phyloP scores from a whole-genome alignment of 352 stramenopile genomes.

The Globisporangium camurandrum region DNA sequence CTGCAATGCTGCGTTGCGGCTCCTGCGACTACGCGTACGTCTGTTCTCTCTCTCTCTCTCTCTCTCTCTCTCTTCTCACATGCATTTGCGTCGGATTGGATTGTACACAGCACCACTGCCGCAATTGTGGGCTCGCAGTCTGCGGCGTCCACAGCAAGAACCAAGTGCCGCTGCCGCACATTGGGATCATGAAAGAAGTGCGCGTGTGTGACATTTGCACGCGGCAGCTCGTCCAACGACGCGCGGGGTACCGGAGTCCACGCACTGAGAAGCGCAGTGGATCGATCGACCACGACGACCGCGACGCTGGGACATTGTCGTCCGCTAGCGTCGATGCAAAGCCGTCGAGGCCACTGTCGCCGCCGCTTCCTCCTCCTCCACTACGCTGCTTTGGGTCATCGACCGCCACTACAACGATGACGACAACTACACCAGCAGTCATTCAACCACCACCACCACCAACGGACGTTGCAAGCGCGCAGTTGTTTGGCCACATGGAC shows the following conservation, averaged over 20 bases:
- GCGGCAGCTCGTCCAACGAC: constrained; percentile 55
- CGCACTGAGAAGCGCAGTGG: background rate
- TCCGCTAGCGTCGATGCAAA: background rate
- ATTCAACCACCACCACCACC: background rate
- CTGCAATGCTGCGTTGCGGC: constrained; percentile 44
- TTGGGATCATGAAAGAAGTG: constrained; percentile 68
- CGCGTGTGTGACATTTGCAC: constrained; percentile 71
- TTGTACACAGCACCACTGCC: constrained; percentile 53
- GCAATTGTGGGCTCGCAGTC: constrained; percentile 55
- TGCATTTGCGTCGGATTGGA: no score
- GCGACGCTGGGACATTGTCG: constrained; percentile 14
- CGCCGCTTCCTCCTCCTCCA: no score
- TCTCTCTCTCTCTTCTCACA: no score
- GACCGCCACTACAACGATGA: background rate
- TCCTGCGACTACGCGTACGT: constrained; percentile 45
- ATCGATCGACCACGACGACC: constrained; percentile 19
- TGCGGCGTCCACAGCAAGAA: constrained; percentile 75
- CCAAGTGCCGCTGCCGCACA: constrained; percentile 62
- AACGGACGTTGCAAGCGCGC: background rate
- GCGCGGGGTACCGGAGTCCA: constrained; percentile 54
- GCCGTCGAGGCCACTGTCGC: background rate
- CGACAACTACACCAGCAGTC: no score
- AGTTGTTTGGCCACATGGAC: constrained; percentile 30
- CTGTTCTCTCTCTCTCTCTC: no score
- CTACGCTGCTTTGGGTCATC: constrained; percentile 7